Evolutionary conservation across 257 asterid genomes (phyloP), one percentile per base, ranked within the genome.

Genomic region (Phtheirospermum japonicum): DNA sequence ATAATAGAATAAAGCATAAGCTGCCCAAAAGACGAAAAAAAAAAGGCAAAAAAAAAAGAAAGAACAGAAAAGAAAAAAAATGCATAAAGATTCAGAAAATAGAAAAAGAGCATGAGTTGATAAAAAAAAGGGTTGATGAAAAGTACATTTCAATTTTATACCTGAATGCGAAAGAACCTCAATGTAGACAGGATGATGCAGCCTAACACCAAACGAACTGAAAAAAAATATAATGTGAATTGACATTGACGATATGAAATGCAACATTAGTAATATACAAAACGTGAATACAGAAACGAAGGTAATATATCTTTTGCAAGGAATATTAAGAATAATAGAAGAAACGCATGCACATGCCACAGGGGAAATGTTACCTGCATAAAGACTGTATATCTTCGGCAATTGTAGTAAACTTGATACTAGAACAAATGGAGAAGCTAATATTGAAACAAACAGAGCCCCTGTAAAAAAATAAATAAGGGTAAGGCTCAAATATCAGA

Each of bases 121-220:
- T n/a, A n/a, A n/a, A n/a, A n/a, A n/a, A n/a, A n/a, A n/a, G 12
- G 18, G 51, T 7, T 34, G 39, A 23, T 16, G 55, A 61, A n/a
- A n/a, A n/a, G n/a, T n/a, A n/a, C n/a, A n/a, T n/a, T 34, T 49
- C 30, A 65, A 78, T 40, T 53, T 58, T 55, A 53, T 75, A 86
- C 97, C 97, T 92, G 93, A 66, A 76, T 59, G 54, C 91, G 95
- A 59, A 89, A 83, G 73, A 85, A 83, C 33, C 96, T 89, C 75
- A 92, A 61, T 26, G 94, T 79, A 57, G 69, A 82, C 75, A 92
- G 72, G 59, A 81, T 73, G 68, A 85, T 68, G 82, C 77, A 69
- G 69, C 99, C 96, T 69, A 92, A 77, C 68, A 82, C 81, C 85
- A 89, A 67, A 56, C 96, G 97, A 73, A 85, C 99, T 92, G 84